Evolutionary conservation across 192 early-diverging fungal genomes (phyloP), one percentile per base, ranked within the genome.

Genomic region (Kickxella alabastrina): DNA sequence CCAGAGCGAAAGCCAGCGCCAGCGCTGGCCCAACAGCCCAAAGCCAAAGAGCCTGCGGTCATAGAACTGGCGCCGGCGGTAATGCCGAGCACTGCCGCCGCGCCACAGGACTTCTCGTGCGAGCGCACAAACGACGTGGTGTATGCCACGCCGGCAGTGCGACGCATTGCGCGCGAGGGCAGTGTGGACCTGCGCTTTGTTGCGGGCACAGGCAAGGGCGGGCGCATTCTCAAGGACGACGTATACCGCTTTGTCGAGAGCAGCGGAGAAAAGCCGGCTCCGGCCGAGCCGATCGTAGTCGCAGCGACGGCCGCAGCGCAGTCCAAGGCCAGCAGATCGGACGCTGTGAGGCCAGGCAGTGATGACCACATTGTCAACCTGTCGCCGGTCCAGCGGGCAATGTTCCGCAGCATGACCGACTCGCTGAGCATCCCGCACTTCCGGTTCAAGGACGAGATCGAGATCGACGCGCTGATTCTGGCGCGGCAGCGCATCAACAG

Each of bases 321-420:
- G 40, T 46, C 66, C 19, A 43, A 65, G 13, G 9, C 62, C 19
- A 37, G 45, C 36, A 44, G 52, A 15, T 13, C 59, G n/a, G 59
- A 51, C 36, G 58, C 59, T 10, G 53, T 65, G 1, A 18, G 47
- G 10, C n/a, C n/a, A n/a, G 49, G 59, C 14, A 72, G 61, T 5
- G 56, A 78, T 38, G 90, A 90, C 62, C 73, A 61, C 12, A 43
- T 81, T 2, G 64, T 77, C 24, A 77, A 87, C n/a, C 80, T 98
- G 39, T 83, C 82, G n/a, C 68, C 79, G 39, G 87, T 94, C 36
- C 93, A 97, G 79, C 92, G 92, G 53, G 89, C 89, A 59, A 98
- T 98, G 96, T 98, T 92, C 82, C 90, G 89, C 57, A 75, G 75
- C 25, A 98, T 98, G 93, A 92, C 96, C 7, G 82, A 84, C 31